These are phyloP conservation scores for Coemansia sp. DNA, from an alignment of 192 early-diverging fungal species.

Conservation along the genomic window DNA sequence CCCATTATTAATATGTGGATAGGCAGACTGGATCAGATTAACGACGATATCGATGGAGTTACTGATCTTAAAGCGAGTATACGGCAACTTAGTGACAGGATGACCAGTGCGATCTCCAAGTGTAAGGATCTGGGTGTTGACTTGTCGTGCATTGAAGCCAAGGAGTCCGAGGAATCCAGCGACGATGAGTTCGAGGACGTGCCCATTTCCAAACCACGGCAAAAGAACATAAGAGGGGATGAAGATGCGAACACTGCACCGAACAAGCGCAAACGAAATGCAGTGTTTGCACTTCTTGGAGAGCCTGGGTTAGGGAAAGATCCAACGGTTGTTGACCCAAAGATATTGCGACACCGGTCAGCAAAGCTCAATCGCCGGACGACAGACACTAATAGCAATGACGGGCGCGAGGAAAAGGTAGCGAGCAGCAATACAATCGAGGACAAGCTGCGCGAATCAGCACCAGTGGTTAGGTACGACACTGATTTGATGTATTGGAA, in stretches of 20 bases:
- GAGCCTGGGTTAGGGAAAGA: slow-evolving; percentile 17
- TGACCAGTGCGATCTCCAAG: slow-evolving; percentile 22
- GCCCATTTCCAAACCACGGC: neutral
- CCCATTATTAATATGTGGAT: slow-evolving; percentile 56
- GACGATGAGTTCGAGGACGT: slow-evolving; percentile 52
- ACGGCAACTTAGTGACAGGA: slow-evolving; percentile 40
- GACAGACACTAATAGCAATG: neutral
- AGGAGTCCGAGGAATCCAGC: slow-evolving; percentile 7
- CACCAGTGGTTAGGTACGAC: slow-evolving; percentile 66
- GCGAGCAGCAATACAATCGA: slow-evolving; percentile 27
- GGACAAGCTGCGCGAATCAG: slow-evolving; percentile 55
- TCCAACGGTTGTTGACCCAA: slow-evolving; percentile 25
- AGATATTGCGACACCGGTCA: slow-evolving; percentile 9
- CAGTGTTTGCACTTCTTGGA: slow-evolving; percentile 37
- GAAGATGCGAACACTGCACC: neutral
- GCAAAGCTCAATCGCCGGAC: neutral
- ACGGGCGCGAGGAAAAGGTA: neutral
- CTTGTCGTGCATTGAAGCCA: slow-evolving; percentile 4
- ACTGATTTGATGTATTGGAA: slow-evolving; percentile 71
- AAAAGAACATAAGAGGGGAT: neutral
- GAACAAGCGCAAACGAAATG: slow-evolving; percentile 17
- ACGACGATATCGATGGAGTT: slow-evolving; percentile 26
- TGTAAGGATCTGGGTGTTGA: slow-evolving; percentile 32
- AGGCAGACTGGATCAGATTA: slow-evolving; percentile 29
- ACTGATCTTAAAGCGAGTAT: slow-evolving; percentile 37